Evolutionary conservation across 1,284 basidiomycete species (phyloP), one percentile per base, ranked within the genome.

Genomic region (Polyporus tsugae): DNA sequence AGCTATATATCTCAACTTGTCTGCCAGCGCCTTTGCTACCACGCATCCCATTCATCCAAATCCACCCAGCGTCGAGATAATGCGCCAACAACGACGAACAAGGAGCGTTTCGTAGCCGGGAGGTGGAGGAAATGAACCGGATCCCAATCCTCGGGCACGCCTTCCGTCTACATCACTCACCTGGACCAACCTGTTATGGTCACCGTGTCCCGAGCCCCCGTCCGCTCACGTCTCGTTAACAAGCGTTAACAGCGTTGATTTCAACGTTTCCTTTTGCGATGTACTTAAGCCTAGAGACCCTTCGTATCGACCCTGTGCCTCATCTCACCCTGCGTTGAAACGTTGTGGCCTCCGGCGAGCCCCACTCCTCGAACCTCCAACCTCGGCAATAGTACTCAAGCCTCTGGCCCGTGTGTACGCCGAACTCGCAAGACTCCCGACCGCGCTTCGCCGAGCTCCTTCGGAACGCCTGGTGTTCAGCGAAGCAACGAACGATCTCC

Each of bases 131-230:
- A 58, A 36, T 38, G 19, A n/a, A 58, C 29, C 19, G 35, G 9
- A 19, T 57, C 55, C 55, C 19, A 6, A 35, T 38, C 35, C 35
- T 38, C 33, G 55, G 55, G 35, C 35, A 33, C 13, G 22, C 46
- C n/a, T 33, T 55, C 52, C 29, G 33, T 55, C 52, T 33, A 19
- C 22, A 22, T 49, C 22, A 49, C 29, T 55, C 15, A 52, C 15
- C 55, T 33, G 55, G 9, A n/a, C n/a, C 55, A 58, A 36, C 55
- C 55, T 58, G 6, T 36, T 58, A 58, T 58, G n/a, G 55, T 22
- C 55, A n/a, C 19, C 19, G 19, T 22, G 35, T 36, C 35, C 55
- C 55, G 11, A 38, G n/a, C 17, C 2, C 19, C 17, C 35, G 55
- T 58, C 35, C 29, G 33, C 19, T n/a, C 35, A 6, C 19, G 55